phyloP scores from a whole-genome alignment of 257 asterid genomes.

The Lavandula angustifolia region DNA sequence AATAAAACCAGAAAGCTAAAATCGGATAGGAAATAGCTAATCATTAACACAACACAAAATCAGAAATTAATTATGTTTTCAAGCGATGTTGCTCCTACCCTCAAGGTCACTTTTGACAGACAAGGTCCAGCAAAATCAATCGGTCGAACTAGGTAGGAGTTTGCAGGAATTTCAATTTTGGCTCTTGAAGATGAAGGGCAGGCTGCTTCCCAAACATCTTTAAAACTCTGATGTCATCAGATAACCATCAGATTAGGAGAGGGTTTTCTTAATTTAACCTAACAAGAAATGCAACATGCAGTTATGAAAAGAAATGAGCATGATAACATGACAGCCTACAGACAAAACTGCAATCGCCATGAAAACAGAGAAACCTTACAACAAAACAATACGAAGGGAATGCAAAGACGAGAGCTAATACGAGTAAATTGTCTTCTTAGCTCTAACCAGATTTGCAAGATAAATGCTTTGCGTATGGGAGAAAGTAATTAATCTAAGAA shows the following conservation, averaged over 20 bases:
- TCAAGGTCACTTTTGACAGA: conserved; percentile 54
- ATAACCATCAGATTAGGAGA: conserved; percentile 24
- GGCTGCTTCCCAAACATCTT: conserved; percentile 60
- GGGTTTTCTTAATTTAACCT: conserved; percentile 23
- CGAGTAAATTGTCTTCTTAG: background rate
- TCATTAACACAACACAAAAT: background rate
- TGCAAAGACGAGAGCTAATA: background rate
- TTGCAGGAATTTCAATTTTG: conserved; percentile 50
- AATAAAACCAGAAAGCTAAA: conserved; percentile 57
- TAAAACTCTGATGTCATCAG: conserved; percentile 48
- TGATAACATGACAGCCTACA: background rate
- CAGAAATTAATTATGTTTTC: background rate
- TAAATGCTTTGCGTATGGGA: background rate
- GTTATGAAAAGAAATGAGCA: conserved; percentile 4
- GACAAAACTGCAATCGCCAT: background rate
- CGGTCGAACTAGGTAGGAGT: conserved; percentile 46
- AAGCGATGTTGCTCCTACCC: conserved; percentile 39
- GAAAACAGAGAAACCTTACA: background rate
- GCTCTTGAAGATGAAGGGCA: conserved; percentile 49
- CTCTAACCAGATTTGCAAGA: background rate
- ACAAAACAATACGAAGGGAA: background rate
- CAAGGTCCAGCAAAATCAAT: conserved; percentile 68
- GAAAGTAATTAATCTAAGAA: background rate
- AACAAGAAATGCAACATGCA: conserved; percentile 31
- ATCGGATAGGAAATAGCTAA: background rate